These are phyloP conservation scores for Bathelium albidoporum DNA, from an alignment of 495 filamentous ascomycete species.

Conservation along the genomic window DNA sequence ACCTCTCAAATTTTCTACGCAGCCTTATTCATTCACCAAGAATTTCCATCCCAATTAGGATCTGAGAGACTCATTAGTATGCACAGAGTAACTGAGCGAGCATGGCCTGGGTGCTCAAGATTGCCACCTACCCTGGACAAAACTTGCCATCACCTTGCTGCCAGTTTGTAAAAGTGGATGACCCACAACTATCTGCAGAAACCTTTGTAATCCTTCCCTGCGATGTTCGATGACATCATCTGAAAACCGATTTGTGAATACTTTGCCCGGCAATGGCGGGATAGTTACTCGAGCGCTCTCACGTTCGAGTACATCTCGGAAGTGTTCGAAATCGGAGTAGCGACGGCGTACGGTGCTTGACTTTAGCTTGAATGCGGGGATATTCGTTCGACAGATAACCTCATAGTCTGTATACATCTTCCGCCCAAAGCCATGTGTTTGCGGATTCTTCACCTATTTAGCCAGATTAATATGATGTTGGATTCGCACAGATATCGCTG, in stretches of 20 bases:
- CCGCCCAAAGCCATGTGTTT: slow-evolving; percentile 87
- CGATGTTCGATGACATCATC: slow-evolving; percentile 98
- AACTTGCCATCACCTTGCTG: slow-evolving; percentile 88
- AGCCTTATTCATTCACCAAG: background rate
- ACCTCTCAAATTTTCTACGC: too few species aligned
- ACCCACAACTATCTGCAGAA: slow-evolving; percentile 93
- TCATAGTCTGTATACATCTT: slow-evolving; percentile 99
- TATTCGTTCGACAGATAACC: slow-evolving; percentile 93
- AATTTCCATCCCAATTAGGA: background rate
- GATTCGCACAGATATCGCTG: background rate
- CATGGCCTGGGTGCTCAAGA: background rate
- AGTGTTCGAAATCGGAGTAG: slow-evolving; percentile 97
- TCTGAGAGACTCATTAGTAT: background rate
- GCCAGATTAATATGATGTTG: background rate
- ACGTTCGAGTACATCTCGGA: slow-evolving; percentile 94
- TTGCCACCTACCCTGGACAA: slow-evolving; percentile 74
- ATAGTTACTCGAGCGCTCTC: slow-evolving; percentile 91
- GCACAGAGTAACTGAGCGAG: background rate
- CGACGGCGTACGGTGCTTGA: slow-evolving; percentile 78
- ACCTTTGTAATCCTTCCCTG: slow-evolving; percentile 82
- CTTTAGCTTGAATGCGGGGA: slow-evolving; percentile 93
- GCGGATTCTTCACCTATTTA: slow-evolving; percentile 77
- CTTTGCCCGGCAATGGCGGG: slow-evolving; percentile 90
- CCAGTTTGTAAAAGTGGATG: slow-evolving; percentile 96
- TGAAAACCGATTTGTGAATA: slow-evolving; percentile 95